Evolutionary conservation across 768 basidiomycete species (phyloP).

Genomic region (Termitomyces sp.): DNA sequence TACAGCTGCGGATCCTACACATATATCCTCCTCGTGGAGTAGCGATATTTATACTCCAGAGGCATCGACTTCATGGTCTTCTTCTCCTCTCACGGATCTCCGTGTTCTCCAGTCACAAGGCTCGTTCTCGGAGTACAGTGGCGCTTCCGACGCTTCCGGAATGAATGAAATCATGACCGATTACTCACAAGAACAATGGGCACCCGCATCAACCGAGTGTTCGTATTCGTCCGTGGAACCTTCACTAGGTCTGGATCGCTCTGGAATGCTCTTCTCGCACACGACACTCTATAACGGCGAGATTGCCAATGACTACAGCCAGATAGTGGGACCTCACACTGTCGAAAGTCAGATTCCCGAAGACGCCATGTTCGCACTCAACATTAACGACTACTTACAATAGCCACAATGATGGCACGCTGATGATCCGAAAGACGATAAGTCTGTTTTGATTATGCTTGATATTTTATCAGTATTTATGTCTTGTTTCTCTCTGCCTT

Average conservation of each 20-base stretch:
- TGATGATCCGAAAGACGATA: not conserved
- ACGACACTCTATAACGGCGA: not conserved
- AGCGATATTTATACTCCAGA: constrained; percentile 17
- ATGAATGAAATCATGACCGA: not conserved
- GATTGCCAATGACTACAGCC: constrained; percentile 1
- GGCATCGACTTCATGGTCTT: constrained; percentile 1
- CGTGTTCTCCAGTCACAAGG: not conserved
- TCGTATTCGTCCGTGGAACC: not conserved
- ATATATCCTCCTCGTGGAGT: constrained; percentile 37
- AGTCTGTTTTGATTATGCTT: not conserved
- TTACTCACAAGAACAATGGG: constrained; percentile 3
- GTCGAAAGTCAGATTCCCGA: constrained; percentile 8
- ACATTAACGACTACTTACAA: constrained; percentile 21
- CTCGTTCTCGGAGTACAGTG: not conserved
- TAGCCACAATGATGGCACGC: constrained; percentile 9
- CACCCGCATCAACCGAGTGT: not conserved
- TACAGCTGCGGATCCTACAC: constrained; percentile 14
- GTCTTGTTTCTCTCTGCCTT: not conserved
- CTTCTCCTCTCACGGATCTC: constrained; percentile 4
- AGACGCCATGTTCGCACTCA: constrained; percentile 21
- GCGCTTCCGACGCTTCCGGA: not conserved
- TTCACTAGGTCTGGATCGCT: not conserved
- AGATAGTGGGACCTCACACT: not conserved
- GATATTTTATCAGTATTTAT: not conserved
- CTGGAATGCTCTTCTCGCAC: constrained; percentile 6